Evolutionary conservation across 176 grass and related monocot species (phyloP).

Genomic region (Carex pumila): DNA sequence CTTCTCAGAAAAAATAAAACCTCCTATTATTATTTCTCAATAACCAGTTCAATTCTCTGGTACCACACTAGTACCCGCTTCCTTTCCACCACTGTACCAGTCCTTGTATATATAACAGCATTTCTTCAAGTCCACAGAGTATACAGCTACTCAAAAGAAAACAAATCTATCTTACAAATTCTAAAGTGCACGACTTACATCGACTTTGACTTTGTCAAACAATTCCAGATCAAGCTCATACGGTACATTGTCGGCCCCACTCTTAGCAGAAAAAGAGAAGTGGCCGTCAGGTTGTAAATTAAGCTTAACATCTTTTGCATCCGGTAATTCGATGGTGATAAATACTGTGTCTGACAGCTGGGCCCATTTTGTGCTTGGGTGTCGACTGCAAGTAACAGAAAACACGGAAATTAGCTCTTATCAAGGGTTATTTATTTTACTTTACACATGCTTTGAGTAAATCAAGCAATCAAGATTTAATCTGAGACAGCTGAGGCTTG

Average conservation of each 20-base stretch:
- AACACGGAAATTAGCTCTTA: not conserved
- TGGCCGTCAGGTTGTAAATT: conserved; percentile 68
- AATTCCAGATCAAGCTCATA: conserved; percentile 79
- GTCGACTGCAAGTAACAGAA: conserved; percentile 42
- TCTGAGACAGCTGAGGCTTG: not conserved
- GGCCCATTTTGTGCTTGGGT: conserved; percentile 89
- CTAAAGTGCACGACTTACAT: conserved; percentile 34
- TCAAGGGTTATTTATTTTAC: not conserved
- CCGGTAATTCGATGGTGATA: conserved; percentile 67
- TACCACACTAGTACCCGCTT: not conserved
- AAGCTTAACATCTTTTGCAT: conserved; percentile 90
- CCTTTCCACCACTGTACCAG: not conserved
- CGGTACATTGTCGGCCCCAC: conserved; percentile 31
- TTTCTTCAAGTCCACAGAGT: not conserved
- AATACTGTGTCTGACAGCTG: conserved; percentile 66
- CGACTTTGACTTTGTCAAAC: conserved; percentile 67
- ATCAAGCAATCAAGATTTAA: not conserved
- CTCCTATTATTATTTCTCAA: not conserved
- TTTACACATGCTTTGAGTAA: not conserved
- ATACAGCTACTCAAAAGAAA: not conserved
- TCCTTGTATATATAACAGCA: not conserved
- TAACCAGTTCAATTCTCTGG: not conserved
- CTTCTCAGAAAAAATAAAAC: not conserved
- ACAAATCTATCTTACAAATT: not conserved
- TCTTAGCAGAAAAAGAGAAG: conserved; percentile 65